Percentiles rank a stretch among this genome's conserved stretches.
phyloP scores from a whole-genome alignment of 2,329 filamentous ascomycete genomes.

The Botrytis squamosa region DNA sequence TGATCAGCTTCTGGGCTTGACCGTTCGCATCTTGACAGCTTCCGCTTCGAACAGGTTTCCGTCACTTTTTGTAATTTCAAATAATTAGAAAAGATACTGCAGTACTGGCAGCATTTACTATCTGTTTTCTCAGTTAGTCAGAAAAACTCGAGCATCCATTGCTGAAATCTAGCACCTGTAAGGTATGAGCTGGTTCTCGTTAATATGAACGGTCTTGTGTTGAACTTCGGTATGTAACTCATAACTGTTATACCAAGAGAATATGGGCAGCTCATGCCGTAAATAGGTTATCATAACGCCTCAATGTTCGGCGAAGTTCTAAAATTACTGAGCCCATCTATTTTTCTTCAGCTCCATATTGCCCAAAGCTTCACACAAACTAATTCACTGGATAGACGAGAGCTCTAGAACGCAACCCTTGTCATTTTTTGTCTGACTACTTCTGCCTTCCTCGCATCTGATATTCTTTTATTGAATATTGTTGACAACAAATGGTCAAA shows the following conservation, averaged over 20 bases:
- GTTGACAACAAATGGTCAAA: background rate
- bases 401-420: background rate
- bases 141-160: background rate
- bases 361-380: too few relatives aligned
- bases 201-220: background rate
- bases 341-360: background rate
- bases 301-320: background rate
- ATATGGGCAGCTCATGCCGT: background rate
- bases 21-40: conserved; percentile 1
- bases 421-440: conserved; percentile 5
- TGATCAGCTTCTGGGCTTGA: background rate
- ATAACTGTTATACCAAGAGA: too few relatives aligned
- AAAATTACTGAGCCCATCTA: conserved; percentile 1
- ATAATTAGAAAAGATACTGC: background rate
- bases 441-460: background rate
- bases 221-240: background rate
- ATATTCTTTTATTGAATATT: background rate
- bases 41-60: background rate
- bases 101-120: background rate
- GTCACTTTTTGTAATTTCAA: background rate
- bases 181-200: conserved; percentile 11
- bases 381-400: background rate
- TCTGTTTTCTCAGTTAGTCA: background rate
- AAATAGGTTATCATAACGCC: background rate
- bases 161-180: background rate